phyloP scores from a whole-genome alignment of 306 rosid genomes.

The Pyrus pyrifolia region DNA sequence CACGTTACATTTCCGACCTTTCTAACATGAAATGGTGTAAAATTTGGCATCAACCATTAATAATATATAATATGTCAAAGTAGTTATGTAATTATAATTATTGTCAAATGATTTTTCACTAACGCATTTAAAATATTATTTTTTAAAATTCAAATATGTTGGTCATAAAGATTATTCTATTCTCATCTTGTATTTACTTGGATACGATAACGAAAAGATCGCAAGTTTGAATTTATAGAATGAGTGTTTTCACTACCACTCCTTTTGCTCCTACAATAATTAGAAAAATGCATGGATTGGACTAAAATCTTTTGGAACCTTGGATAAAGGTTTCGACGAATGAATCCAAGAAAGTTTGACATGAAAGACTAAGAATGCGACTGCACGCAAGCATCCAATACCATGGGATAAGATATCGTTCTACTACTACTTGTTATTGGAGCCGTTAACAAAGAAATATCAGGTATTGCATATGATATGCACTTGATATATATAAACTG shows the following conservation, averaged over 20 bases:
- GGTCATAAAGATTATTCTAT: too few relatives aligned
- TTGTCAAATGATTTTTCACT: neutral
- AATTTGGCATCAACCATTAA: neutral
- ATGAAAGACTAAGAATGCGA: neutral
- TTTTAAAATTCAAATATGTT: too few relatives aligned
- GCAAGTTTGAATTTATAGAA: too few relatives aligned
- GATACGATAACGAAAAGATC: too few relatives aligned
- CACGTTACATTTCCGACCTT: too few relatives aligned
- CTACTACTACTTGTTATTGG: neutral
- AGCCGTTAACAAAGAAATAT: neutral
- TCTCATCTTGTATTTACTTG: neutral
- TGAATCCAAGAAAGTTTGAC: neutral
- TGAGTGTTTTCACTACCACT: neutral
- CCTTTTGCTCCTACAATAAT: neutral
- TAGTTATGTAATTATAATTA: neutral
- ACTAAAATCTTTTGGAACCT: neutral
- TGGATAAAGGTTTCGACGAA: neutral
- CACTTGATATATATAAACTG: neutral
- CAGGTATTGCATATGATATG: neutral
- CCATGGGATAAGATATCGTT: neutral
- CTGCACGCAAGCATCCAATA: neutral
- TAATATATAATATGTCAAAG: neutral
- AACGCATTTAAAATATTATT: too few relatives aligned
- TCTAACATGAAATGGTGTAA: neutral
- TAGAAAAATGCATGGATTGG: neutral